Percentiles rank a stretch among this genome's conserved stretches.
Conservation (phyloP, 2,329 filamentous ascomycete genomes). For the Sphaceloma murrayae region DNA sequence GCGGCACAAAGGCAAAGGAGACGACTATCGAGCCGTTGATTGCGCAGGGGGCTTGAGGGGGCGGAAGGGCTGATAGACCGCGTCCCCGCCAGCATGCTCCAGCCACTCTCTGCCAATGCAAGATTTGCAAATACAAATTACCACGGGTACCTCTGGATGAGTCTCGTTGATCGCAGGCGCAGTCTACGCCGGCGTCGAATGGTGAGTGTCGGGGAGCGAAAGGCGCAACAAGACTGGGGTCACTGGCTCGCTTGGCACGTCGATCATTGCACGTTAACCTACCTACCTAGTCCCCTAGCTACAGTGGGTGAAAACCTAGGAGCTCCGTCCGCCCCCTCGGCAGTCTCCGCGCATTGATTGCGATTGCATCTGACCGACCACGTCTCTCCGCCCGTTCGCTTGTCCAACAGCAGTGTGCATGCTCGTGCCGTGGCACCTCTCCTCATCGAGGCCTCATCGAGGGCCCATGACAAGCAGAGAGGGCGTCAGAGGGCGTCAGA, state of each 20-base stretch:
- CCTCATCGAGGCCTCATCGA: too few species aligned
- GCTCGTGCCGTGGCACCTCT: not conserved
- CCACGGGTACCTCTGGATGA: not conserved
- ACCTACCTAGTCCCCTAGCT: too few species aligned
- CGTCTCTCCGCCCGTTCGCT: not conserved
- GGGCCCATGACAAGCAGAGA: too few species aligned
- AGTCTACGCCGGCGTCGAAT: conserved; percentile 6
- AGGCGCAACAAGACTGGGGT: conserved; percentile 13
- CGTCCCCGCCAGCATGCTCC: not conserved
- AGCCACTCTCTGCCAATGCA: not conserved
- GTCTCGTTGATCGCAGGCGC: conserved; percentile 1
- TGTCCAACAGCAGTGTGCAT: not conserved
- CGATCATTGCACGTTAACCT: too few species aligned
- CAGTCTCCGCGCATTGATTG: too few species aligned
- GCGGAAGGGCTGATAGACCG: not conserved
- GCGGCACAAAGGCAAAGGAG: not conserved
- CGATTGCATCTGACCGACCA: not conserved
- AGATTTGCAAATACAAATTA: not conserved
- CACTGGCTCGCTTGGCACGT: not conserved
- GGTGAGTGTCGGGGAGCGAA: not conserved
- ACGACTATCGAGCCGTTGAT: not conserved
- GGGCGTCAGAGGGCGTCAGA: too few species aligned
- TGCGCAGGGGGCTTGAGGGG: not conserved
- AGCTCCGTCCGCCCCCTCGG: too few species aligned
- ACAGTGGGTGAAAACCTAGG: too few species aligned